These are phyloP conservation scores for Mycena filopes DNA, from an alignment of 768 basidiomycete species.

Conservation along the genomic window DNA sequence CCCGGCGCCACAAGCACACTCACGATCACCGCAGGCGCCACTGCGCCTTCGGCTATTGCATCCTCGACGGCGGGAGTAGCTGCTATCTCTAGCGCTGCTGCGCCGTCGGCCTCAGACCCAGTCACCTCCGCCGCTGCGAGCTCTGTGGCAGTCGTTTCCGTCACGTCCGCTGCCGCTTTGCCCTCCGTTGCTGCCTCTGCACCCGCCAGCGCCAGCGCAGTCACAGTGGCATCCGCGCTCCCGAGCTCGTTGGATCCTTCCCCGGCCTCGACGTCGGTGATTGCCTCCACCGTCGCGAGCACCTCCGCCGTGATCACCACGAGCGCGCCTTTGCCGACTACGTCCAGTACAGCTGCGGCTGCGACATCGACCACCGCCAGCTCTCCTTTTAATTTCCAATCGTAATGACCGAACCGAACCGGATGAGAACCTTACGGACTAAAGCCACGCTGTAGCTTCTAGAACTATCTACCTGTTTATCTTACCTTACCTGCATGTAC, in stretches of 20 bases:
- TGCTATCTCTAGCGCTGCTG: background rate
- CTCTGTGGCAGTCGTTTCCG: background rate
- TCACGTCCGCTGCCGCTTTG: background rate
- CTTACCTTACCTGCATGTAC: slow-evolving; percentile 13
- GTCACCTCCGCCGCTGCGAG: background rate
- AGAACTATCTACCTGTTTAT: background rate
- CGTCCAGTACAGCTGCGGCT: background rate
- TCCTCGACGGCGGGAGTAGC: background rate
- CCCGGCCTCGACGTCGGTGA: background rate
- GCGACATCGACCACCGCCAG: background rate
- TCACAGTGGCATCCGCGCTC: slow-evolving; percentile 7
- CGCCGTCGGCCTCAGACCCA: slow-evolving; percentile 1
- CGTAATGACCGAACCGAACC: background rate
- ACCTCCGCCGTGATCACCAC: background rate
- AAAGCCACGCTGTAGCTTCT: slow-evolving; percentile 13
- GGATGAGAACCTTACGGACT: background rate
- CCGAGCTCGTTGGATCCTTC: slow-evolving; percentile 2
- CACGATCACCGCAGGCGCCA: slow-evolving; percentile 17
- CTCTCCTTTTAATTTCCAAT: slow-evolving; percentile 25
- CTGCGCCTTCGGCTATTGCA: background rate
- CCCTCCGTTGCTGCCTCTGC: background rate
- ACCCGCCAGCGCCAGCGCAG: background rate
- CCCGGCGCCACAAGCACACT: slow-evolving; percentile 21
- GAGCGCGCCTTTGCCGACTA: background rate
- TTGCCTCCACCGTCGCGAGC: background rate